A percentile compares a stretch with the other conserved stretches of the same genome.
These are phyloP conservation scores for Anthracocystis walkeri DNA, from an alignment of 1,284 basidiomycete species.

Conservation along the genomic window DNA sequence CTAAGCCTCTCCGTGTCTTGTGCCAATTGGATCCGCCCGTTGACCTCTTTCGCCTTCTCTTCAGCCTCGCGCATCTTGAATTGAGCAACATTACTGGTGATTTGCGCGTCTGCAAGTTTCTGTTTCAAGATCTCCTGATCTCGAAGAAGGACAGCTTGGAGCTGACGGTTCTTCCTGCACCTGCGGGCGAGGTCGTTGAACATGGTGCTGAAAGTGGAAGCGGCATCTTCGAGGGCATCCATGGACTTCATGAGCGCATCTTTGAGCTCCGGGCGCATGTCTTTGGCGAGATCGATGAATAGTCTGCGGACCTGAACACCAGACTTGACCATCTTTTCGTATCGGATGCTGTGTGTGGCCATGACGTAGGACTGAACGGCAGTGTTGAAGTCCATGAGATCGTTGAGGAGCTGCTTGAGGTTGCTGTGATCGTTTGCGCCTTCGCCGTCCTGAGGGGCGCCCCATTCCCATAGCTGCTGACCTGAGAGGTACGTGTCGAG, in stretches of 20 bases:
- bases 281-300: slow-evolving; percentile 22
- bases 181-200: slow-evolving; percentile 14
- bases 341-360: slow-evolving; percentile 19
- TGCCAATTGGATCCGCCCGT: background rate
- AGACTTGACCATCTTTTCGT: slow-evolving; percentile 18
- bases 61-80: slow-evolving; percentile 9
- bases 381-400: slow-evolving; percentile 41
- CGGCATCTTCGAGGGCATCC: slow-evolving; percentile 17
- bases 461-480: slow-evolving; percentile 11
- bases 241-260: slow-evolving; percentile 14
- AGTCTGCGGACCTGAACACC: slow-evolving; percentile 31
- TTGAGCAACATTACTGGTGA: background rate
- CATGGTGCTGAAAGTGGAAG: slow-evolving; percentile 6
- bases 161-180: slow-evolving; percentile 1
- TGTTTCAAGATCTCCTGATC: background rate
- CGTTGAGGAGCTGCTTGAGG: slow-evolving; percentile 23
- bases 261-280: background rate
- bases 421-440: background rate
- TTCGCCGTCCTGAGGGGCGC: background rate
- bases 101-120: background rate
- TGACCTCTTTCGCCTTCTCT: background rate
- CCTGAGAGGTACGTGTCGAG: slow-evolving; percentile 37
- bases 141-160: background rate
- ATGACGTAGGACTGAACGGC: slow-evolving; percentile 36
- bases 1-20: background rate